Conservation (phyloP, 805 yeast species). For the Danielozyma ontarioensis region DNA sequence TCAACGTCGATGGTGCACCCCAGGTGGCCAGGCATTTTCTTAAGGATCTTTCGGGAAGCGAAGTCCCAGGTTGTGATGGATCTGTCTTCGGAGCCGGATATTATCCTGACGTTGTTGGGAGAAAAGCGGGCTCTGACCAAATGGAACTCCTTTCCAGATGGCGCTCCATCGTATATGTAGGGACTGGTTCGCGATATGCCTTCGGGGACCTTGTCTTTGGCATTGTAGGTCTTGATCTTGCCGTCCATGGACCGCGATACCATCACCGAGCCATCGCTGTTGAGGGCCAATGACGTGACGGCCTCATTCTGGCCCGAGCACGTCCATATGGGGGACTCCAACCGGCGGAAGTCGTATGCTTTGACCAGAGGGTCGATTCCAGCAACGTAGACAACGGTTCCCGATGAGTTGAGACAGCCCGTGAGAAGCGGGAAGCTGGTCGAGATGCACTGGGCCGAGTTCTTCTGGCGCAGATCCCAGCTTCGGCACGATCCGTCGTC, state of each 20-base stretch:
- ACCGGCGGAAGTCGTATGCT: conserved; percentile 53
- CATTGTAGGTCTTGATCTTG: conserved; percentile 52
- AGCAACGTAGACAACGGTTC: conserved; percentile 44
- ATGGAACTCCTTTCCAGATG: conserved; percentile 46
- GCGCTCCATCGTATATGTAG: conserved; percentile 53
- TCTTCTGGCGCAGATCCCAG: conserved; percentile 65
- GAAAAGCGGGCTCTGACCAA: conserved; percentile 47
- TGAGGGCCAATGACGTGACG: conserved; percentile 51
- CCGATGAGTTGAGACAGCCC: conserved; percentile 29
- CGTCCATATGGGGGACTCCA: conserved; percentile 40
- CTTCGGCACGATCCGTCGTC: conserved; percentile 59
- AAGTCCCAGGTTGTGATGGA: conserved; percentile 59
- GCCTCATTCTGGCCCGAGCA: conserved; percentile 42
- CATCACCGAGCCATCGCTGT: conserved; percentile 41
- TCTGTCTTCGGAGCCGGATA: conserved; percentile 62
- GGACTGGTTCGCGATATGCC: conserved; percentile 40
- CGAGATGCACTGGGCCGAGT: conserved; percentile 30
- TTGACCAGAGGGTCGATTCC: conserved; percentile 66
- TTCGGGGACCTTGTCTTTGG: conserved; percentile 38
- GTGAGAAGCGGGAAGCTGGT: conserved; percentile 59
- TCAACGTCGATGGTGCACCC: conserved; percentile 62
- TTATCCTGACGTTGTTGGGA: conserved; percentile 31
- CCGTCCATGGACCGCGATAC: conserved; percentile 56
- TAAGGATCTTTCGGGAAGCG: conserved; percentile 40
- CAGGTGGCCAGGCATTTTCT: conserved; percentile 53